Conservation (phyloP, 2,329 filamentous ascomycete genomes). For the Dothistroma septosporum region DNA sequence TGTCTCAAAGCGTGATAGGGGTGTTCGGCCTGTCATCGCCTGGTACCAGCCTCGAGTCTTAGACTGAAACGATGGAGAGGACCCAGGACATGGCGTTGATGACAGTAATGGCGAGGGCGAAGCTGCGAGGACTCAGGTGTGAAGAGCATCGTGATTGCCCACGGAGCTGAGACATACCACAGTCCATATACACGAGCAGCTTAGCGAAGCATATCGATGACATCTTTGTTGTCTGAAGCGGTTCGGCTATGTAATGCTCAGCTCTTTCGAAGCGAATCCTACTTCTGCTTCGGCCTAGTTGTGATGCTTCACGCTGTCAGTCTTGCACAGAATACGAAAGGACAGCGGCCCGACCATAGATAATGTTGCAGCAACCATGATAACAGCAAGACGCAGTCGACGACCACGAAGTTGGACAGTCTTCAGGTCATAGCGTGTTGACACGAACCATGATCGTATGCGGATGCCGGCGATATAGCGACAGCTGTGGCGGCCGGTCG, state of each 20-base stretch:
- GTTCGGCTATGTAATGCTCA: conserved; percentile 4
- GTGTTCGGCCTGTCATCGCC: not conserved
- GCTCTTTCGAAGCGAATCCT: not conserved
- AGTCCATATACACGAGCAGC: not conserved
- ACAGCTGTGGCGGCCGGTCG: conserved; percentile 4
- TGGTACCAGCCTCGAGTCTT: conserved; percentile 4
- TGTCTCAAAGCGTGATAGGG: not conserved
- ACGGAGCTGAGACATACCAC: conserved; percentile 5
- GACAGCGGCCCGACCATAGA: not conserved
- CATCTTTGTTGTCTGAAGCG: conserved; percentile 4
- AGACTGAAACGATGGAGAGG: conserved; percentile 5
- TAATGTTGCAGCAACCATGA: conserved; percentile 6
- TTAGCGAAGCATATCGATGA: conserved; percentile 3
- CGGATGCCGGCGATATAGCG: conserved; percentile 3
- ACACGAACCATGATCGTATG: conserved; percentile 2
- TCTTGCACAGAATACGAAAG: not conserved
- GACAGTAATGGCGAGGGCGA: not conserved
- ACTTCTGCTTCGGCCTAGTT: conserved; percentile 1
- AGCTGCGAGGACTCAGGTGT: not conserved
- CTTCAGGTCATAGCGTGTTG: conserved; percentile 4
- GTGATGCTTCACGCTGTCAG: conserved; percentile 2
- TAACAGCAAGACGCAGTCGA: conserved; percentile 1
- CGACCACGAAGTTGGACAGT: conserved; percentile 7
- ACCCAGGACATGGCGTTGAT: conserved; percentile 10
- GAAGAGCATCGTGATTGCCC: not conserved